These are phyloP conservation scores for Neofusicoccum ribis DNA, from an alignment of 2,329 filamentous ascomycete species.

Conservation along the genomic window DNA sequence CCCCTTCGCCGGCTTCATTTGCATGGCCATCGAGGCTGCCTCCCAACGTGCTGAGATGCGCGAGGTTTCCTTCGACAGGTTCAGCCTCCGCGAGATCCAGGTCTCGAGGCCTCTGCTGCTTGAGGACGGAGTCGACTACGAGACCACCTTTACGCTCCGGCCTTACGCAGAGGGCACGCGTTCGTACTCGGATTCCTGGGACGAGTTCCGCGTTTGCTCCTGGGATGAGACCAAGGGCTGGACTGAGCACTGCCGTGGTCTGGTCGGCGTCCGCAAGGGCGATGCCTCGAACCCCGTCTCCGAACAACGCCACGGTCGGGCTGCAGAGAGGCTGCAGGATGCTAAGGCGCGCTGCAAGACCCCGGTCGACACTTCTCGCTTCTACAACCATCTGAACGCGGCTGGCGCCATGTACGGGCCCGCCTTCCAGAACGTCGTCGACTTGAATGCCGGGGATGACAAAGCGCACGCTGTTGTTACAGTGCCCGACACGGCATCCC, in stretches of 20 bases:
- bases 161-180: constrained; percentile 13
- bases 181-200: constrained; percentile 12
- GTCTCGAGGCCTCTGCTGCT: constrained; percentile 7
- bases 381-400: neutral
- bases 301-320: neutral
- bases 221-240: constrained; percentile 4
- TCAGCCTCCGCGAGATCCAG: constrained; percentile 8
- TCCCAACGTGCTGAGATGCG: constrained; percentile 8
- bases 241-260: constrained; percentile 19
- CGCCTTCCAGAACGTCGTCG: constrained; percentile 8
- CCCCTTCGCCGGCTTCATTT: constrained; percentile 33
- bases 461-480: neutral
- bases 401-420: constrained; percentile 18
- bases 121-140: constrained; percentile 11
- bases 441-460: neutral
- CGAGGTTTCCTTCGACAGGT: neutral
- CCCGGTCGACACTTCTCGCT: neutral
- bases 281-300: neutral
- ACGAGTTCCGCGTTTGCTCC: constrained; percentile 20
- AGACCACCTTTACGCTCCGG: neutral
- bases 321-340: neutral
- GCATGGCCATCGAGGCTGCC: constrained; percentile 33
- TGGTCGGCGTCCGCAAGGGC: constrained; percentile 12
- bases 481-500: constrained; percentile 5
- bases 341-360: neutral